Percentiles rank a stretch among this genome's conserved stretches.
Evolutionary conservation across 139 green algal genomes (phyloP).

Genomic region (Tetraselmis chui): DNA sequence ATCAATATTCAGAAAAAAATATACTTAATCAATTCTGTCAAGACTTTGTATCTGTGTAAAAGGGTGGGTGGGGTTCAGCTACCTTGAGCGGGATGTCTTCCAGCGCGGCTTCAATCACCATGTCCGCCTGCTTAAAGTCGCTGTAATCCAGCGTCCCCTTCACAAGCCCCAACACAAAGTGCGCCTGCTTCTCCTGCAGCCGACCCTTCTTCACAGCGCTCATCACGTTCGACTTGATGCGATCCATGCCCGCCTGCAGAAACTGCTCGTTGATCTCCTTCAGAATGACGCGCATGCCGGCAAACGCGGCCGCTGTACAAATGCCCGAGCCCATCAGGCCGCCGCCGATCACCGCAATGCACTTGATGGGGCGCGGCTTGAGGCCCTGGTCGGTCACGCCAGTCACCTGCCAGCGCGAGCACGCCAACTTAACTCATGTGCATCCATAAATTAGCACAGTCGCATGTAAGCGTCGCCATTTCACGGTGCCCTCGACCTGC

Average conservation of each 20-base stretch:
- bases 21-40: no score
- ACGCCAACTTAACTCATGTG: no score
- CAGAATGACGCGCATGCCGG: slow-evolving; percentile 74
- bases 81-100: slow-evolving; percentile 89
- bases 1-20: no score
- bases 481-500: no score
- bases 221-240: slow-evolving; percentile 83
- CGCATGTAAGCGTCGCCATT: no score
- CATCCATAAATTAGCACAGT: no score
- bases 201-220: slow-evolving; percentile 83
- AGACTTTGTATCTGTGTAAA: no score
- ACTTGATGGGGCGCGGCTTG: slow-evolving; percentile 61
- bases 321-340: slow-evolving; percentile 98
- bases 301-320: slow-evolving; percentile 73
- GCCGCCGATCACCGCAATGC: slow-evolving; percentile 87
- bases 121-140: slow-evolving; percentile 76
- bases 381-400: slow-evolving; percentile 84
- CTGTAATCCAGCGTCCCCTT: slow-evolving; percentile 74
- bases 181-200: slow-evolving; percentile 56
- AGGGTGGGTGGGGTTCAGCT: no score
- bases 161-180: slow-evolving; percentile 54
- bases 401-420: slow-evolving; percentile 23
- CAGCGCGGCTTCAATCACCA: slow-evolving; percentile 97
- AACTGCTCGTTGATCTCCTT: slow-evolving; percentile 99
- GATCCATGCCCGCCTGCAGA: slow-evolving; percentile 77